These are phyloP conservation scores for Salvia sclarea DNA, from an alignment of 305 asterid species.

Conservation along the genomic window DNA sequence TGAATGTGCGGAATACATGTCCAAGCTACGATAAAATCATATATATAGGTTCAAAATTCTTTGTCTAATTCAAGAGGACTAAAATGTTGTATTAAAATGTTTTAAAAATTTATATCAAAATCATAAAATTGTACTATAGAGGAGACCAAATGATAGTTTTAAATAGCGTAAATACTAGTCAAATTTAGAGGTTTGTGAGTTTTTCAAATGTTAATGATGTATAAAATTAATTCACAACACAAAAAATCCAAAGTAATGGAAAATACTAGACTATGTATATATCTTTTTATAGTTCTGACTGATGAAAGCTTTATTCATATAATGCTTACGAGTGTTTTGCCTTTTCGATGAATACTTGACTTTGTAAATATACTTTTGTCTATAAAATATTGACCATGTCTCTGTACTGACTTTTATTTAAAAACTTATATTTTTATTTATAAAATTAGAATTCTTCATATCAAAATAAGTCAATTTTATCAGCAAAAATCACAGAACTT, in stretches of 20 bases:
- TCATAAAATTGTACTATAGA: not conserved
- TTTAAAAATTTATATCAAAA: too few species aligned
- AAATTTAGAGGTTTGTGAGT: not conserved
- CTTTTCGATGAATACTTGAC: too few species aligned
- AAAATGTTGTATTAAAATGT: too few species aligned
- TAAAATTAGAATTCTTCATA: too few species aligned
- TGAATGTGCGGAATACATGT: not conserved
- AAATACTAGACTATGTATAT: not conserved
- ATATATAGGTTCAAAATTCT: not conserved
- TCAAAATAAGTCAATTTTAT: not conserved
- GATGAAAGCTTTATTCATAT: not conserved
- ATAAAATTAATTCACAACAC: not conserved
- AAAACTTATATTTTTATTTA: too few species aligned
- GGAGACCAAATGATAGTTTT: not conserved
- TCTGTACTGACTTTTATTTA: not conserved
- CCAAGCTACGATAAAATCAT: not conserved
- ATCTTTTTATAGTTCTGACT: not conserved
- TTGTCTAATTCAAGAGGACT: not conserved
- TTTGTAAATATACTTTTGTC: not conserved
- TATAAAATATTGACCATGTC: not conserved
- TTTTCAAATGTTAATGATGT: not conserved
- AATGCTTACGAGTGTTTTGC: too few species aligned
- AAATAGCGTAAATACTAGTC: not conserved
- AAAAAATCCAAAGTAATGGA: not conserved
- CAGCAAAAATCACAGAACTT: not conserved